Base-by-base conservation (phyloP, 768 basidiomycete genomes). In the Gelatoporia subvermispora region DNA sequence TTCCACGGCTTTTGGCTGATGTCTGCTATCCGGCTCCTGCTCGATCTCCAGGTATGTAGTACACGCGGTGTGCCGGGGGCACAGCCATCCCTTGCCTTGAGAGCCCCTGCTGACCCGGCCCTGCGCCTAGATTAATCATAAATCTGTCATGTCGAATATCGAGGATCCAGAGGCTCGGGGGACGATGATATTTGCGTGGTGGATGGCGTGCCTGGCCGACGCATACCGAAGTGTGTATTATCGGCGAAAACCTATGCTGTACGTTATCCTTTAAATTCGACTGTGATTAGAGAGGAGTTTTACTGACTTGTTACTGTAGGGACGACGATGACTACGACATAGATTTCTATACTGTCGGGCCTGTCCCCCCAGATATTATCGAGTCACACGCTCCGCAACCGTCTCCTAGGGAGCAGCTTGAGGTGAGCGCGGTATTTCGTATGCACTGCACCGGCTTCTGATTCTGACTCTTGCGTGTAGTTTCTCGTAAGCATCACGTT, bases 161-260 rank as follows among this genome's bases (percentile, higher is more conserved):
- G 75, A 79, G 53, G 86, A 89, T 61, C 74, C 79, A 35, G 88
- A 90, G 59, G 81, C 74, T 43, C 80, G 85, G 45, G 85, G 87
- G 21, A 89, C 85, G 5, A 88, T 92, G 84, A 85, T 88, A 44
- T 93, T 91, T 60, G 85, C 91, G 1, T 93, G 92, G 86, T 94
- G 93, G 91, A 87, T 93, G 80, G 84, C 91, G 8, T 88, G 85
- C 65, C 72, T 93, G 40, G 75, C 79, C 28, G 93, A 96, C 60
- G 88, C 90, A 7, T 91, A 86, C 67, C 80, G 81, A 22, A 79
- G 89, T 24, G 82, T 82, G 25, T 93, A 91, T 66, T 90, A 92
- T 68, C 80, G 90, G 52, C 76, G 85, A 53, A 91, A 92, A 67
- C 90, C 91, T 7, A 75, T 85, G 57, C 71, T 93, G 71, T 82